Base-by-base conservation (phyloP, 2,329 filamentous ascomycete genomes). In the Colletotrichum simmondsii region DNA sequence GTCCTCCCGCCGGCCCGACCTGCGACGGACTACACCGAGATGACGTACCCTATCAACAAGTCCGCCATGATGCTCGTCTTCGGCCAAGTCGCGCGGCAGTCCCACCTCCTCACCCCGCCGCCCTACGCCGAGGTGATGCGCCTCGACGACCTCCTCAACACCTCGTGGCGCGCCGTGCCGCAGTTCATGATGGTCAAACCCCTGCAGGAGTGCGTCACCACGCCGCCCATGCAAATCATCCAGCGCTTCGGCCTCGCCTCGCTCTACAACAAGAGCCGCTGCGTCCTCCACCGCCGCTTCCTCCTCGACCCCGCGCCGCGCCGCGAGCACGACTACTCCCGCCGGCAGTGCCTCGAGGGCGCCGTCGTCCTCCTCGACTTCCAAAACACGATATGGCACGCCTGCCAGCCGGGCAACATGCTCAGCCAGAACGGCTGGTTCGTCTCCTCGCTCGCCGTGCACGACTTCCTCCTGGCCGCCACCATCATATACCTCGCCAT, bases 391-490 rank as follows among this genome's bases (percentile, higher is more conserved):
- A 85, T 90, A 56, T 85, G 85, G 78, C 81, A 87, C 62, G 86
- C 85, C 1, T 85, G 83, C 2, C 85, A 86, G 68, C 89, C 89
- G 0, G 89, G 89, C 1, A 87, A 87, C 6, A 81, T 88, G 30
- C 80, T 92, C 16, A 82, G 84, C 73, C 81, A 84, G 35, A 85
- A 88, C 49, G 84, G 85, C 5, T 91, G 89, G 87, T 91, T 91
- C 75, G 78, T 91, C 24, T 87, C 86, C 3, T 88, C 88, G 0
- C 80, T 92, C 4, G 86, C 87, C 12, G 85, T 89, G 64, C 89
- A 91, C 63, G 90, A 92, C 77, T 92, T 90, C 63, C 81, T 92
- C 64, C 84, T 92, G 2, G 90, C 90, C 0, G 86, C 88, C 67
- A 90, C 91, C 85, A 85, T 92, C 16, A 77, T 92, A 4, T 92